Evolutionary conservation across 1,284 basidiomycete species (phyloP).

Genomic region (Pascua guehoae): DNA sequence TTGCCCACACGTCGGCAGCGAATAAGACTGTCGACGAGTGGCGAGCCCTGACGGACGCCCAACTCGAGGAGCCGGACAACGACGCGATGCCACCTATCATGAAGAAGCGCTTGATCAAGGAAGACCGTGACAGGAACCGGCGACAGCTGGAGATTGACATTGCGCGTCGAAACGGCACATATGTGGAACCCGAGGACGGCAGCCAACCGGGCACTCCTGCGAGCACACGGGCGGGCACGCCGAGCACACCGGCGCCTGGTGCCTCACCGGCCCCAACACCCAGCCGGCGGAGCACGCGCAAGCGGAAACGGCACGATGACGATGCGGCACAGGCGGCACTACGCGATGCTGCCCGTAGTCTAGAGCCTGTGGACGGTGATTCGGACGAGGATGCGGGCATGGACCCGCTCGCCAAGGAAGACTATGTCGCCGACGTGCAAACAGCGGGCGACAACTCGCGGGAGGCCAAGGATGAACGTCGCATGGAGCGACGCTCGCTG

Average conservation of each 20-base stretch:
- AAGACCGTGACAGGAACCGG: too few relatives aligned
- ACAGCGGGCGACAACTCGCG: slow-evolving; percentile 14
- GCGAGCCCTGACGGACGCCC: slow-evolving; percentile 67
- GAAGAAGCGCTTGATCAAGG: slow-evolving; percentile 14
- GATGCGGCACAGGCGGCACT: slow-evolving; percentile 5
- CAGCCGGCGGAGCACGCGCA: not conserved
- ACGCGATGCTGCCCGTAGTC: not conserved
- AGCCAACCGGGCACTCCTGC: not conserved
- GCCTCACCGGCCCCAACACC: not conserved
- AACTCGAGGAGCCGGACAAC: slow-evolving; percentile 48
- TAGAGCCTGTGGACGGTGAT: not conserved
- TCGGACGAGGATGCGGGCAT: slow-evolving; percentile 46
- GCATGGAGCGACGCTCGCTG: slow-evolving; percentile 11
- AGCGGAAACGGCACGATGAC: not conserved
- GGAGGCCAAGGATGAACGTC: slow-evolving; percentile 7
- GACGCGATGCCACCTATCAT: slow-evolving; percentile 35
- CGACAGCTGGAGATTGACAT: too few relatives aligned
- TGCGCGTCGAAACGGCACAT: not conserved
- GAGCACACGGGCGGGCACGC: not conserved
- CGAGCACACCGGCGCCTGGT: not conserved
- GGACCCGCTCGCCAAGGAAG: slow-evolving; percentile 46
- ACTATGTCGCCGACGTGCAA: slow-evolving; percentile 19
- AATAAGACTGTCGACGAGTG: slow-evolving; percentile 86
- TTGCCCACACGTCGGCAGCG: slow-evolving; percentile 83
- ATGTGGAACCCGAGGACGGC: not conserved